Conservation (phyloP, 2,329 filamentous ascomycete species). For the Didymella glomerata region DNA sequence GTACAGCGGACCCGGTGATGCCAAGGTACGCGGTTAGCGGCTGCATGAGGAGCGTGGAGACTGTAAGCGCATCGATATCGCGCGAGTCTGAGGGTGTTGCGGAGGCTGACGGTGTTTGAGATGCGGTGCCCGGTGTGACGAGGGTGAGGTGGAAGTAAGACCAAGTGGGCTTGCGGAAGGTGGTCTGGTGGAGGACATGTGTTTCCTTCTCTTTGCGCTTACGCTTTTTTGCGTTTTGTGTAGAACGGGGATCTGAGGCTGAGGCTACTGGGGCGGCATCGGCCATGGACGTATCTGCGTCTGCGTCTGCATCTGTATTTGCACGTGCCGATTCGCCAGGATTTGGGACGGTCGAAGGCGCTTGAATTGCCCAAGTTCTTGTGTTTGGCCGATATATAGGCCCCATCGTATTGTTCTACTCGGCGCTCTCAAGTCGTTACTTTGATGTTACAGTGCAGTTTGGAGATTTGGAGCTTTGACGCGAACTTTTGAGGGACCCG, state of each 20-base stretch:
- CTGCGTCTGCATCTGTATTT: not conserved
- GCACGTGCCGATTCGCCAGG: not conserved
- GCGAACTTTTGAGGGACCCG: conserved; percentile 32
- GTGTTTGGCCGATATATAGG: conserved; percentile 1
- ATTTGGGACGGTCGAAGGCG: not conserved
- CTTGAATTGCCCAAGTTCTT: not conserved
- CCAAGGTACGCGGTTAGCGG: conserved; percentile 76
- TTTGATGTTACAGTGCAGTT: not conserved
- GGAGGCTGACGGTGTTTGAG: conserved; percentile 8
- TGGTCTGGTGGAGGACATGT: conserved; percentile 46
- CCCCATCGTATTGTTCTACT: conserved; percentile 1
- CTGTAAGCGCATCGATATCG: conserved; percentile 67
- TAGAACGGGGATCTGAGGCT: too few species aligned
- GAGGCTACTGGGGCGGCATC: conserved; percentile 9
- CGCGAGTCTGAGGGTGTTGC: conserved; percentile 2
- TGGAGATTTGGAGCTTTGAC: conserved; percentile 18
- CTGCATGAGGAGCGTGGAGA: conserved; percentile 68
- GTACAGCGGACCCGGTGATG: conserved; percentile 70
- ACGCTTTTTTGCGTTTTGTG: conserved; percentile 24
- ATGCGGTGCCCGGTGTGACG: conserved; percentile 26
- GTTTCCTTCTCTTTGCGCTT: conserved; percentile 28
- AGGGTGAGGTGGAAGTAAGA: conserved; percentile 55
- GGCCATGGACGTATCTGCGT: conserved; percentile 13
- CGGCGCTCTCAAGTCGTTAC: not conserved
- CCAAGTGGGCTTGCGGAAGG: conserved; percentile 52